Base-by-base conservation (phyloP, 1,139 yeast species). In the Blastobotrys petasosporus region DNA sequence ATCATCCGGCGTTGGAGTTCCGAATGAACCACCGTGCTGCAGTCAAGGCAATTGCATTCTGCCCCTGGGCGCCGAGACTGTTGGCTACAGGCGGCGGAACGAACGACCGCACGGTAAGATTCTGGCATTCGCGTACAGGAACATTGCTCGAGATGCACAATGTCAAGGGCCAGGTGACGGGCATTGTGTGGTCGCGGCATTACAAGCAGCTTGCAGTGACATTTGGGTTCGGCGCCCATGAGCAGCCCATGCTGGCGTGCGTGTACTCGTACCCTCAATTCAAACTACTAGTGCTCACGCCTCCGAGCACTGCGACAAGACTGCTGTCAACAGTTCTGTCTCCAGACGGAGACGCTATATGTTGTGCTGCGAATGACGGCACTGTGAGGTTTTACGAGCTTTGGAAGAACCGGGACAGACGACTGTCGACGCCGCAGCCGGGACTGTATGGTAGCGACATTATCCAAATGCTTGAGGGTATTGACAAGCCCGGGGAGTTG, bases 81-180 rank as follows among this genome's bases (percentile, higher is more conserved):
- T 65, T 82, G 30, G 88, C 85, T 12, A 80, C 87, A 1, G 90
- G 97, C 3, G 97, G 97, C 29, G 97, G 97, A 30, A 85, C 96
- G 0, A 88, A 94, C 4, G 97, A 90, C 63, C 77, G 90, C 47
- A 78, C 51, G 6, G 40, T 48, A 9, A 69, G 87, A 45, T 85
- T 87, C 60, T 88, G 96, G 95, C 95, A 90, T 63, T 75, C 92
- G 0, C 67, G 68, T 2, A 73, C 92, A 0, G 96, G 95, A 0
- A 81, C 92, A 0, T 62, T 85, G 38, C 64, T 87, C 31, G 69
- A 73, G 8, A 69, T 79, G 32, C 62, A 71, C 39, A 67, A 71
- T 44, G 81, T 94, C 0, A 71, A 73, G 23, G 82, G 85, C 0
- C 97, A 90, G 60, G 74, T 90, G 6, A 87, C 96, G 0, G 77